Base-by-base conservation (phyloP, 2,329 filamentous ascomycete genomes). In the Colletotrichum somersetense region DNA sequence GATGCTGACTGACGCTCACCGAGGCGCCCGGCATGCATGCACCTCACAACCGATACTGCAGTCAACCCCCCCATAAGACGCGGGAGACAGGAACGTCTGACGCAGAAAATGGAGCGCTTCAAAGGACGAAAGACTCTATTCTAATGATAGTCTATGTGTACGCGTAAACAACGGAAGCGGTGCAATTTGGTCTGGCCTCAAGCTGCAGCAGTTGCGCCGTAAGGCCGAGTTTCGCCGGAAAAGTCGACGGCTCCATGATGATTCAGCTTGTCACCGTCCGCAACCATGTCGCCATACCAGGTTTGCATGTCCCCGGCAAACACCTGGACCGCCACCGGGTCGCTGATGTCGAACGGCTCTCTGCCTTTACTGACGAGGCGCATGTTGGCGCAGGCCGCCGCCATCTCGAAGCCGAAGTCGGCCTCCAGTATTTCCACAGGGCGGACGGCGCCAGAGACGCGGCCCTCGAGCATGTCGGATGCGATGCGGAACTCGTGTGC, bases 211-310 rank as follows among this genome's bases (percentile, higher is more conserved):
- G 26, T 52, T 12, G 14, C 8, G 5, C 64, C 50, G 20, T 68
- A 71, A 4, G 68, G 68, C 42, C 62, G 16, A 20, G 57, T 63
- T 40, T 71, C 26, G 8, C 42, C 78, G 1, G 74, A 76, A 11
- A 79, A 75, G 50, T 76, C 71, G 8, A 77, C 66, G 18, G 66
- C 73, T 11, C 76, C 75, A 11, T 75, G 35, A 65, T 74, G 72
- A 74, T 79, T 76, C 72, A 79, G 69, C 72, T 78, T 79, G 5
- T 77, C 71, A 2, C 76, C 77, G 42, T 80, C 79, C 1, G 75
- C 74, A 1, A 76, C 69, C 14, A 76, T 48, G 42, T 76, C 75
- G 56, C 75, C 71, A 38, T 69, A 72, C 74, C 77, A 78, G 2
- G 26, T 52, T 0, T 73, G 75, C 59, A 80, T 72, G 12, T 79